A percentile compares a stretch with the other conserved stretches of the same genome.
phyloP scores from a whole-genome alignment of 768 basidiomycete species.

The Cystobasidium onofrii region DNA sequence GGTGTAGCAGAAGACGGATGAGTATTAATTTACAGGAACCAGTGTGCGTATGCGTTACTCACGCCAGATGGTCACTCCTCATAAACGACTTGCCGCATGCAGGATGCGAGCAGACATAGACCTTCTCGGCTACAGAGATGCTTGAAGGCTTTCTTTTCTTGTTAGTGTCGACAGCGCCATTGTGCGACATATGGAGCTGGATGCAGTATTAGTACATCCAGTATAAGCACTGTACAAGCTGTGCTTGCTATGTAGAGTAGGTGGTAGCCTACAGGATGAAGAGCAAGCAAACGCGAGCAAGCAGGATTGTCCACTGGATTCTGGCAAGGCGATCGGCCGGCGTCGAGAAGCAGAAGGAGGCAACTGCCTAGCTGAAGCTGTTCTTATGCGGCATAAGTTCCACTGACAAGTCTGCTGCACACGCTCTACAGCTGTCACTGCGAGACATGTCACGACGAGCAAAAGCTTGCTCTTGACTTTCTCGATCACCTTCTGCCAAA shows the following conservation, averaged over 20 bases:
- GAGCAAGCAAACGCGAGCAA: not conserved
- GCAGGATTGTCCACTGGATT: not conserved
- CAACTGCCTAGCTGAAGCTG: no score
- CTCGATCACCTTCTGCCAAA: not conserved
- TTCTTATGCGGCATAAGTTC: no score
- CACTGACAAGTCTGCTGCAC: no score
- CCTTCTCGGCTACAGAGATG: not conserved
- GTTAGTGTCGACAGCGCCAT: not conserved
- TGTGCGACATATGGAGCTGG: not conserved
- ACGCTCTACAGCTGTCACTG: no score
- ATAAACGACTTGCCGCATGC: conserved; percentile 21
- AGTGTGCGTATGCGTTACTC: no score
- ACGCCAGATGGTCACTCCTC: conserved; percentile 25
- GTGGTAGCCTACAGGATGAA: not conserved
- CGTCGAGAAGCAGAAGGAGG: no score
- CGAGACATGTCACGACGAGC: not conserved
- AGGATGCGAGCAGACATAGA: conserved; percentile 2
- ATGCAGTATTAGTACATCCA: no score
- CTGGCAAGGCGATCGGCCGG: not conserved
- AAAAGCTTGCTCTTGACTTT: not conserved
- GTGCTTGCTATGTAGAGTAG: not conserved
- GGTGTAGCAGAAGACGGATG: not conserved
- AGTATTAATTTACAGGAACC: no score
- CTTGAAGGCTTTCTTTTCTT: not conserved
- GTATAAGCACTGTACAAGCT: not conserved